These are phyloP conservation scores for Stereum hirsutum DNA, from an alignment of 1,284 basidiomycete genomes.

Conservation along the genomic window DNA sequence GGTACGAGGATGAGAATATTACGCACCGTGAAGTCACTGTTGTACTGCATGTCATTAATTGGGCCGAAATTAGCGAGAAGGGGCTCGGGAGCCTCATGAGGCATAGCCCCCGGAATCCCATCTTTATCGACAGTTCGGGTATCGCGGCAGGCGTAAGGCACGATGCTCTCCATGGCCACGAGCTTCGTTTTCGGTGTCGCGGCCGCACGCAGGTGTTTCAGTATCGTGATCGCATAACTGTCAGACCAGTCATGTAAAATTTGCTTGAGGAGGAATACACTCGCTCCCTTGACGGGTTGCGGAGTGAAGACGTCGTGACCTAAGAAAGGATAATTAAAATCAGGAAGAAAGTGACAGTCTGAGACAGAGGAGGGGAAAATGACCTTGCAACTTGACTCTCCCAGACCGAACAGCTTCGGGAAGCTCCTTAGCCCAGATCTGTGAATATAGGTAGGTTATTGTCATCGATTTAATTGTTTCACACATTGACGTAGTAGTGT, in stretches of 20 bases:
- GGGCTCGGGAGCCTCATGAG: constrained; percentile 4
- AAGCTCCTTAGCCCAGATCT: neutral
- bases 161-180: constrained; percentile 17
- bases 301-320: constrained; percentile 18
- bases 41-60: neutral
- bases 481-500: neutral
- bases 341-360: neutral
- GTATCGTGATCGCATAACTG: constrained; percentile 12
- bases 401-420: neutral
- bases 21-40: neutral
- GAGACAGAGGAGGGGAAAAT: neutral
- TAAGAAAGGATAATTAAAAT: neutral
- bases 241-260: constrained; percentile 20
- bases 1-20: neutral
- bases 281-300: constrained; percentile 14
- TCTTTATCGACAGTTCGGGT: neutral
- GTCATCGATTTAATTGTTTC: neutral
- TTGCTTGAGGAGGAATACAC: constrained; percentile 16
- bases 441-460: neutral
- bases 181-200: constrained; percentile 13
- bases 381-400: neutral
- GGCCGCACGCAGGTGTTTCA: constrained; percentile 14
- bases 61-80: constrained; percentile 1
- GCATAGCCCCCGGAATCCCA: constrained; percentile 1
- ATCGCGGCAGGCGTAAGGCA: constrained; percentile 12